A percentile compares a stretch with the other conserved stretches of the same genome.
Evolutionary conservation across 2,329 filamentous ascomycete species (phyloP).

Genomic region (Juglanconis oblonga): DNA sequence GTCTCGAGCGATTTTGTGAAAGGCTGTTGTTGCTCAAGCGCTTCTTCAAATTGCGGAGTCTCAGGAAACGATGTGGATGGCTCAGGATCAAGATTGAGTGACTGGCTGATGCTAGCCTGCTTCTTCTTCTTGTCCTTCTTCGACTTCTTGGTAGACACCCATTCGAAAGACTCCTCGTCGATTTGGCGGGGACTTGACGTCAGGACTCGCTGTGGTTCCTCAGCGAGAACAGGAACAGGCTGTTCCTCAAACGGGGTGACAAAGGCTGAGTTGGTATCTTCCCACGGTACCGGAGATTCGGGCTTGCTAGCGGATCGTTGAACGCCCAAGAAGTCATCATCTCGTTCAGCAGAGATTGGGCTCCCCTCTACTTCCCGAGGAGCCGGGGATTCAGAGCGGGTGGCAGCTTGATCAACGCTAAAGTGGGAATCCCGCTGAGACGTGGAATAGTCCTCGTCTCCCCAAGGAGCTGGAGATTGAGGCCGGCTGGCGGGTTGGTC

Average conservation of each 20-base stretch:
- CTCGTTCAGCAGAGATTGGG: background rate
- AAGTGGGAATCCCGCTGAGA: background rate
- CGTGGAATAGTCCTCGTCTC: background rate
- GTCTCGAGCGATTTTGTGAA: background rate
- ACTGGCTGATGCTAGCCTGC: constrained; percentile 13
- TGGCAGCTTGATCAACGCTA: background rate
- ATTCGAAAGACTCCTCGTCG: background rate
- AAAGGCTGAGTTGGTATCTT: background rate
- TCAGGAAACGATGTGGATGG: constrained; percentile 8
- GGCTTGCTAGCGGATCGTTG: background rate
- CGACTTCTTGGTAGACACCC: background rate
- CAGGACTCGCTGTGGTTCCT: background rate
- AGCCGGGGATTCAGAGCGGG: background rate
- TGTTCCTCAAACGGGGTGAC: constrained; percentile 3
- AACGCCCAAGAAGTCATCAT: background rate
- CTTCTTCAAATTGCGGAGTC: background rate
- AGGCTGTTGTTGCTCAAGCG: background rate
- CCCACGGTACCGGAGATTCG: background rate
- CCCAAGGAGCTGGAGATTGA: background rate
- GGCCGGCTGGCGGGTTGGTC: background rate
- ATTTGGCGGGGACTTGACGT: background rate
- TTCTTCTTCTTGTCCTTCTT: constrained; percentile 18
- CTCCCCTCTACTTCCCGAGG: background rate
- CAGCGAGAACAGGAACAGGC: background rate
- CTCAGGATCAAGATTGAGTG: constrained; percentile 5